These are phyloP conservation scores for Hyphochytrium catenoides DNA, from an alignment of 352 stramenopile genomes.

Conservation along the genomic window DNA sequence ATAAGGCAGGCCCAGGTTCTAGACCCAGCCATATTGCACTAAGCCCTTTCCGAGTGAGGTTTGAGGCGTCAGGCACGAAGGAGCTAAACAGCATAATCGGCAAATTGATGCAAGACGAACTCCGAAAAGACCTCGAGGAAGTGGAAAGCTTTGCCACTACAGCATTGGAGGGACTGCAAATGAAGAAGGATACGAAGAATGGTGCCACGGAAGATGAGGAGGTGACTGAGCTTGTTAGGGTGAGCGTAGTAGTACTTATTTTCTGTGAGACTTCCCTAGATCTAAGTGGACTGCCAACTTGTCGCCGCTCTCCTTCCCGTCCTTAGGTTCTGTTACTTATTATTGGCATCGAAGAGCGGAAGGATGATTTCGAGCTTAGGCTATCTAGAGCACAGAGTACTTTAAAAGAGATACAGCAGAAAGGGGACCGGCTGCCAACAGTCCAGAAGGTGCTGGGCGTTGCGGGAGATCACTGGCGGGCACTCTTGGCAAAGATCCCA, in stretches of 20 bases:
- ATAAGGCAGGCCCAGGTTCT: constrained; percentile 74
- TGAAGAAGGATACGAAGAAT: constrained; percentile 26
- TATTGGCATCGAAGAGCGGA: too few relatives aligned
- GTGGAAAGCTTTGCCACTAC: constrained; percentile 30
- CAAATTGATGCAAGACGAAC: constrained; percentile 40
- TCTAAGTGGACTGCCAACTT: too few relatives aligned
- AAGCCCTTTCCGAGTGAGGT: constrained; percentile 61
- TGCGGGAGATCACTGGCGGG: too few relatives aligned
- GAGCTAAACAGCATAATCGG: constrained; percentile 55
- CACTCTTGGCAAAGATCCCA: too few relatives aligned
- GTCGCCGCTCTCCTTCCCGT: too few relatives aligned
- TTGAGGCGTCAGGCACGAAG: constrained; percentile 40
- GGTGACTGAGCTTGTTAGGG: constrained; percentile 23
- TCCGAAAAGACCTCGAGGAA: constrained; percentile 28
- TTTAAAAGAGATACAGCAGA: too few relatives aligned
- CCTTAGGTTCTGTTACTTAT: too few relatives aligned
- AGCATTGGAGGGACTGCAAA: constrained; percentile 38
- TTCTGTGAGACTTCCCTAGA: too few relatives aligned
- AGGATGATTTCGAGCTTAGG: too few relatives aligned
- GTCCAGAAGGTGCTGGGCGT: too few relatives aligned
- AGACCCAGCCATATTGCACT: constrained; percentile 53
- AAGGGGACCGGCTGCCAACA: too few relatives aligned
- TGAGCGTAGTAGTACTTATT: constrained; percentile 57
- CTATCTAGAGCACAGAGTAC: too few relatives aligned
- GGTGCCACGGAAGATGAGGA: constrained; percentile 29